Evolutionary conservation across 1,284 basidiomycete species (phyloP).

Genomic region (Amylostereum chailletii): DNA sequence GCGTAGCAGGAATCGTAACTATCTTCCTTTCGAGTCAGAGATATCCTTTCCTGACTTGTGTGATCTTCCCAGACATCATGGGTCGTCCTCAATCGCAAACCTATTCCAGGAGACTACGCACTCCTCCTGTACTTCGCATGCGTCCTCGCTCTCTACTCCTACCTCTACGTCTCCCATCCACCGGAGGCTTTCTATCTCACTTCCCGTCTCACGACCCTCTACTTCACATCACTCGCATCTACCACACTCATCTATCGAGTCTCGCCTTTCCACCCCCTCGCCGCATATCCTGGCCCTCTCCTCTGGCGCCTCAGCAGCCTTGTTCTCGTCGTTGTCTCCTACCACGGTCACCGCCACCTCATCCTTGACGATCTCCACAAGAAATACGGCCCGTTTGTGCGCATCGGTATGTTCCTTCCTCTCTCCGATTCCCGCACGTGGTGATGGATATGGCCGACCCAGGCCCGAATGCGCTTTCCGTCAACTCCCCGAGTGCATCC

Average conservation of each 20-base stretch:
- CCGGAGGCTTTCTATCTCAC: no score
- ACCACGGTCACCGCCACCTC: constrained; percentile 4
- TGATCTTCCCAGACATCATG: no score
- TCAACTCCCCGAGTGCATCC: constrained; percentile 1
- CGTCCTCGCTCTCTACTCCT: no score
- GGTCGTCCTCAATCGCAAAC: no score
- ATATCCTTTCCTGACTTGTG: no score
- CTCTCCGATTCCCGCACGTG: not conserved
- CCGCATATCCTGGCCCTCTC: constrained; percentile 11
- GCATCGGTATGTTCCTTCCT: constrained; percentile 5
- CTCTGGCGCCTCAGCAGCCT: constrained; percentile 5
- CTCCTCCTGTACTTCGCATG: no score
- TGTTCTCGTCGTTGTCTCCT: constrained; percentile 1
- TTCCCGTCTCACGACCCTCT: no score
- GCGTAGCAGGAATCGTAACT: no score
- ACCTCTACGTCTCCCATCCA: no score
- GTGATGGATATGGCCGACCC: not conserved
- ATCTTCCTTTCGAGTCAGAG: no score
- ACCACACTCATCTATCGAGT: constrained; percentile 8
- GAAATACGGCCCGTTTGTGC: constrained; percentile 7
- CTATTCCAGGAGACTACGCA: no score
- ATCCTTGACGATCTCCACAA: constrained; percentile 6
- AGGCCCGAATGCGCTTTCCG: constrained; percentile 8
- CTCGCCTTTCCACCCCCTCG: constrained; percentile 12
- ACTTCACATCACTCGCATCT: not conserved